These are phyloP conservation scores for Suillus subalutaceus DNA, from an alignment of 768 basidiomycete genomes.

Conservation along the genomic window DNA sequence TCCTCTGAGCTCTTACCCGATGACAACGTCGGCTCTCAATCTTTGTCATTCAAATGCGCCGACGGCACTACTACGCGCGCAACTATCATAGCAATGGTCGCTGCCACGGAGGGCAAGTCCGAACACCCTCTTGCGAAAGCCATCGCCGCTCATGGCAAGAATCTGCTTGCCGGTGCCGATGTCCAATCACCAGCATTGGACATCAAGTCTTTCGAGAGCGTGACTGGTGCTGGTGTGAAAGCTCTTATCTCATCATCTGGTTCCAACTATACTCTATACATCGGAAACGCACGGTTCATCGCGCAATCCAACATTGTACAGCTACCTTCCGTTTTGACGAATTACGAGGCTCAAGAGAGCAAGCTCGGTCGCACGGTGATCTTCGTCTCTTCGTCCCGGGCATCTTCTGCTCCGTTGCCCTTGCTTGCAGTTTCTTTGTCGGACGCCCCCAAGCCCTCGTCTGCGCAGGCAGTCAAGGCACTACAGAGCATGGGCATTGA, in stretches of 20 bases:
- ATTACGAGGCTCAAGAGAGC: slow-evolving; percentile 75
- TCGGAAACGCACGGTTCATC: slow-evolving; percentile 80
- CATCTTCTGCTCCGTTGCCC: slow-evolving; percentile 49
- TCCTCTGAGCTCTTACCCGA: slow-evolving; percentile 26
- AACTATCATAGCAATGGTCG: slow-evolving; percentile 77
- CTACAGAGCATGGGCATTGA: slow-evolving; percentile 89
- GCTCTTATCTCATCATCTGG: slow-evolving; percentile 61
- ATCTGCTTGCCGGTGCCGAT: slow-evolving; percentile 48
- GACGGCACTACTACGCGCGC: slow-evolving; percentile 65
- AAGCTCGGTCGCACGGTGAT: slow-evolving; percentile 81
- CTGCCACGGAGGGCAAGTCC: slow-evolving; percentile 86
- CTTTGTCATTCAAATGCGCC: slow-evolving; percentile 41
- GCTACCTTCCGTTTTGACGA: slow-evolving; percentile 60
- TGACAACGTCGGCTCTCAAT: slow-evolving; percentile 12
- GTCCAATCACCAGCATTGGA: slow-evolving; percentile 50
- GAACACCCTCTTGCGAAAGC: slow-evolving; percentile 98
- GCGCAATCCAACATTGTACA: slow-evolving; percentile 51
- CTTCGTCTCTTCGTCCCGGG: slow-evolving; percentile 69
- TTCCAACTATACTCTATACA: slow-evolving; percentile 58
- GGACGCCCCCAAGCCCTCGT: slow-evolving; percentile 86
- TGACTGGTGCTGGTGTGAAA: slow-evolving; percentile 87
- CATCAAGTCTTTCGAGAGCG: slow-evolving; percentile 80
- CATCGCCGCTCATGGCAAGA: slow-evolving; percentile 80
- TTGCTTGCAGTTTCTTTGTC: slow-evolving; percentile 83
- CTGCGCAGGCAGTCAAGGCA: slow-evolving; percentile 78